phyloP scores from a whole-genome alignment of 768 basidiomycete species.

The Thelephora aurantiotincta region DNA sequence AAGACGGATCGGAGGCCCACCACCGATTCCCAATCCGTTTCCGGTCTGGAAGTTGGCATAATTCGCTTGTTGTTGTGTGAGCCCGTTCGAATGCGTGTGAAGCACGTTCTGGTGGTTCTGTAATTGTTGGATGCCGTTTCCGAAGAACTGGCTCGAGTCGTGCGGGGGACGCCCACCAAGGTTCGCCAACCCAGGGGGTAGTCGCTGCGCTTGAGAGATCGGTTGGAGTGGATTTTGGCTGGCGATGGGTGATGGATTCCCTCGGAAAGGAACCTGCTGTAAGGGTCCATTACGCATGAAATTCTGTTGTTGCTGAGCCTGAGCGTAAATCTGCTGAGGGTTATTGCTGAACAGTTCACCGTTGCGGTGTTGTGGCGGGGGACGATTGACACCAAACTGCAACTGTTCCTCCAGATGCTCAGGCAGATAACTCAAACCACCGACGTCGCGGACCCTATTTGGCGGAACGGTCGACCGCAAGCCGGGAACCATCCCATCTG shows the following conservation, averaged over 20 bases:
- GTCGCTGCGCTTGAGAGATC: constrained; percentile 33
- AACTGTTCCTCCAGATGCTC: constrained; percentile 50
- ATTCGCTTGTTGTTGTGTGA: not conserved
- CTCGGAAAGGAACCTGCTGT: constrained; percentile 47
- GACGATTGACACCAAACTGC: constrained; percentile 46
- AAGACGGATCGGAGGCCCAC: constrained; percentile 32
- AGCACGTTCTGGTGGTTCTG: too few relatives aligned
- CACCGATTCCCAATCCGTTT: constrained; percentile 13
- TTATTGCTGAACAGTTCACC: constrained; percentile 20
- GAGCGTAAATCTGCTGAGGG: constrained; percentile 32
- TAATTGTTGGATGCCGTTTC: constrained; percentile 1
- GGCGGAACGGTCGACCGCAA: constrained; percentile 50
- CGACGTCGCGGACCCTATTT: constrained; percentile 42
- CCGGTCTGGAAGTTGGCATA: constrained; percentile 43
- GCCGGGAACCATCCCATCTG: constrained; percentile 79
- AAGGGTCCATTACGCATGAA: constrained; percentile 35
- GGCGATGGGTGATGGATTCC: constrained; percentile 50
- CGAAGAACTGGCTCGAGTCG: constrained; percentile 52
- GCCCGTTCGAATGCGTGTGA: not conserved
- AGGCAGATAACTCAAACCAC: constrained; percentile 28
- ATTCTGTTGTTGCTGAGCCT: constrained; percentile 33
- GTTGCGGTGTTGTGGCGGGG: constrained; percentile 34
- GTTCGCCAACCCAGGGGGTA: constrained; percentile 73
- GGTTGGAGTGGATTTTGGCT: constrained; percentile 31
- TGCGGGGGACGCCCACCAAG: constrained; percentile 73